phyloP scores from a whole-genome alignment of 75 land plant species.

The Chamaecyparis obtusa region DNA sequence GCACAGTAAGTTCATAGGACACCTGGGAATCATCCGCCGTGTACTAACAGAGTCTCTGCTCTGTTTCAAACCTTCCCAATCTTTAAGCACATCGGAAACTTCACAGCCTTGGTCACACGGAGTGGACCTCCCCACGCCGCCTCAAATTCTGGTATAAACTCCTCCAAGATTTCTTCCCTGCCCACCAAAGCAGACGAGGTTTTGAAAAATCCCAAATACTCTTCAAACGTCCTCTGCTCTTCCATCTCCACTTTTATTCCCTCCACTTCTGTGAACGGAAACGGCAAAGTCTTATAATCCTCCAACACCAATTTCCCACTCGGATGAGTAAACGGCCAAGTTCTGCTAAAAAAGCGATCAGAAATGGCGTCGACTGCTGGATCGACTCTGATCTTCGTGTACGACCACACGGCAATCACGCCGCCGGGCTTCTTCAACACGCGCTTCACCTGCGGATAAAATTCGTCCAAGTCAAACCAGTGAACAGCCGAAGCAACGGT shows the following conservation, averaged over 20 bases:
- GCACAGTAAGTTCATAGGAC: too few relatives aligned
- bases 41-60: too few relatives aligned
- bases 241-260: conserved; percentile 23
- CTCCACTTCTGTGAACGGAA: conserved; percentile 62
- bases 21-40: too few relatives aligned
- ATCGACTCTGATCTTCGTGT: conserved; percentile 26
- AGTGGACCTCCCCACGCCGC: too few relatives aligned
- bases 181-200: too few relatives aligned
- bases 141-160: too few relatives aligned
- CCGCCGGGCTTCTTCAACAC: background rate
- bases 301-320: conserved; percentile 24
- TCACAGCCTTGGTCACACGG: too few relatives aligned
- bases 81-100: background rate
- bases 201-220: too few relatives aligned
- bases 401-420: conserved; percentile 17
- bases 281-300: conserved; percentile 43
- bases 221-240: too few relatives aligned
- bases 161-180: too few relatives aligned
- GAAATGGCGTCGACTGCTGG: conserved; percentile 39
- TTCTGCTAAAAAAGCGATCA: background rate
- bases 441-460: conserved; percentile 37
- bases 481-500: conserved; percentile 71
- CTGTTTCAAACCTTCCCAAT: background rate
- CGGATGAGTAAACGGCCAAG: conserved; percentile 34
- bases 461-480: conserved; percentile 73